Base-by-base conservation (phyloP, 768 basidiomycete species). In the Pholiota molesta region DNA sequence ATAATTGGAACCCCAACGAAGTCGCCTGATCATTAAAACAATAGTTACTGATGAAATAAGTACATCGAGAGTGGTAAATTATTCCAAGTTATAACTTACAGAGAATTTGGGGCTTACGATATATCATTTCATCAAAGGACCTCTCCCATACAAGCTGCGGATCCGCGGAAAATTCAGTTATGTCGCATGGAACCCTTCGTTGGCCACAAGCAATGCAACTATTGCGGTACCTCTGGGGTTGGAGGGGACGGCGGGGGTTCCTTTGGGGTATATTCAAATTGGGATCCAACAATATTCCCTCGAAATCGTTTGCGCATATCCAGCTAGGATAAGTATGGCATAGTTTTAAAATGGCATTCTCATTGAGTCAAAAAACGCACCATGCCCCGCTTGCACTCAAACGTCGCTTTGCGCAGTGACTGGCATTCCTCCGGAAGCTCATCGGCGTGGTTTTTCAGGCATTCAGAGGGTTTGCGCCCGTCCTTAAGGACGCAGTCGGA, bases 351-450 rank as follows among this genome's bases (percentile, higher is more conserved):
- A 31, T 5, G 11, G 14, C 1, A 13, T 21, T 31, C 39, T 17
- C 39, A 11, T 16, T 16, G 23, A 23, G 5, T 10, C 2, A 39
- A 17, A 26, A 17, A 23, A 79, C 86, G 61, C 61, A 94, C 93
- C 91, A 94, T 91, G 45, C 89, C 92, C 61, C 93, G 83, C 74
- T 97, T 97, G 78, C 95, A 97, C 66, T 96, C 92, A 67, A 91
- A 95, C 0, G 91, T 88, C 11, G 92, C 92, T 73, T 86, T 87
- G 55, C 95, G 82, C 58, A 97, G 77, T 28, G 86, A 83, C 71
- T 86, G 85, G 72, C 95, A 97, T 67, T 90, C 82, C 66, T 91
- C 87, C 2, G 95, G 94, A 26, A 97, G 81, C 64, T 94, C 89
- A 57, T 88, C 78, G 23, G 75, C 77, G 74, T 95, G 91, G 28